Evolutionary conservation across 1,284 basidiomycete genomes (phyloP), one percentile per base, ranked within the genome.

Genomic region (Paramarasmius palmivorus): DNA sequence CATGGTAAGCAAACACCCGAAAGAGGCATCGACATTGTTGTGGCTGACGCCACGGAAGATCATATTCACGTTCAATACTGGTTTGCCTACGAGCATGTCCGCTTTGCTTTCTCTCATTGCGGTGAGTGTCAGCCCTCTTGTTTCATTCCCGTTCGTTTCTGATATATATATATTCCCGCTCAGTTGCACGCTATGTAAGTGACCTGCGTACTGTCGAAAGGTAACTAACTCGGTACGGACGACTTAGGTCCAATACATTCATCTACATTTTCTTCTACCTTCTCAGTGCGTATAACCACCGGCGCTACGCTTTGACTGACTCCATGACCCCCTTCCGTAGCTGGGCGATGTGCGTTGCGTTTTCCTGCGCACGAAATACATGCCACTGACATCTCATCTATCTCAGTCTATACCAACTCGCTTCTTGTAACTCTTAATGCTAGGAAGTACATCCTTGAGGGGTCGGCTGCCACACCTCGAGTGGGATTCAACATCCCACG

Each of bases 31-130:
- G 3, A 36, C 25, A n/a, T 14, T 20, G 20, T 45, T 15, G 9
- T 17, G 14, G 12, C 41, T 44, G 35, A 12, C 29, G 5, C 29
- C 23, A 25, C 49, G 15, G 14, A 32, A 58, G 57, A 58, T 58
- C 19, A 49, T 58, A 6, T 58, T 58, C 36, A 47, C 54, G 7
- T 52, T 55, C 19, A 58, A 55, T 37, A 52, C 54, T n/a, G 57
- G 54, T 56, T 29, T 23, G 37, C 54, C 51, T 0, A 58, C 57
- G 14, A 53, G 44, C 40, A 4, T 58, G 19, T 50, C 34, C 32
- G 52, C 57, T 15, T 35, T 58, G 14, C 20, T 58, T 5, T 50
- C 57, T 8, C 34, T 58, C 2, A 41, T 55, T 25, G 34, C 52
- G 26, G 53, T 58, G 17, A 36, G 53, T 37, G 1, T 36, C 2